A percentile compares a stretch with the other conserved stretches of the same genome.
Evolutionary conservation across 352 stramenopile species (phyloP).

Genomic region (Pythium apleroticum): DNA sequence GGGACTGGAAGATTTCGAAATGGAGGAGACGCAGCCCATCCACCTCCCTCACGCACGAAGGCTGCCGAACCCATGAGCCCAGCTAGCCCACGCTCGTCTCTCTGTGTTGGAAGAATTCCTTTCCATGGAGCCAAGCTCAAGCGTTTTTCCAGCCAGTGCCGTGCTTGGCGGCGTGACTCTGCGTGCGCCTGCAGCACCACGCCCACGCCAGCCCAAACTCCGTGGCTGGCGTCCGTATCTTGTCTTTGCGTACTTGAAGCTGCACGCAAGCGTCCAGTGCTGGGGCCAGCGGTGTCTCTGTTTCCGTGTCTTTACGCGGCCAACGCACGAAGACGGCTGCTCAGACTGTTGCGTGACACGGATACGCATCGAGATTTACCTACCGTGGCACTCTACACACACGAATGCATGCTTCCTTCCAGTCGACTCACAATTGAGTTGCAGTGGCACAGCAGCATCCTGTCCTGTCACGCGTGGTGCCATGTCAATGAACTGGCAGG

Average conservation of each 20-base stretch:
- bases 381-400: background rate
- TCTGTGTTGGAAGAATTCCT: background rate
- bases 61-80: too few relatives aligned
- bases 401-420: too few relatives aligned
- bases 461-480: too few relatives aligned
- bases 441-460: too few relatives aligned
- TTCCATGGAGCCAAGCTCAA: background rate
- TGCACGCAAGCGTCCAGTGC: background rate
- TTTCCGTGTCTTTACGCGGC: background rate
- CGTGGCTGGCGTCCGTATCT: background rate
- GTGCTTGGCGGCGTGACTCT: background rate
- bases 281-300: background rate
- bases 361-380: background rate
- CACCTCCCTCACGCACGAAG: background rate
- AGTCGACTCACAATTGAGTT: too few relatives aligned
- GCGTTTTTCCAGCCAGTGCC: too few relatives aligned
- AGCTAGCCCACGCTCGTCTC: too few relatives aligned
- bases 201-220: background rate
- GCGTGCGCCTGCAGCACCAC: background rate
- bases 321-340: background rate
- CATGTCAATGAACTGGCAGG: too few relatives aligned
- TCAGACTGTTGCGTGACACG: background rate
- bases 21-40: background rate
- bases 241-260: background rate
- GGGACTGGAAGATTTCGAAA: conserved; percentile 5